Percentiles rank a stretch among this genome's conserved stretches.
These are phyloP conservation scores for Nepenthes mirabilis DNA, from an alignment of 148 eudicot genomes.

Conservation along the genomic window DNA sequence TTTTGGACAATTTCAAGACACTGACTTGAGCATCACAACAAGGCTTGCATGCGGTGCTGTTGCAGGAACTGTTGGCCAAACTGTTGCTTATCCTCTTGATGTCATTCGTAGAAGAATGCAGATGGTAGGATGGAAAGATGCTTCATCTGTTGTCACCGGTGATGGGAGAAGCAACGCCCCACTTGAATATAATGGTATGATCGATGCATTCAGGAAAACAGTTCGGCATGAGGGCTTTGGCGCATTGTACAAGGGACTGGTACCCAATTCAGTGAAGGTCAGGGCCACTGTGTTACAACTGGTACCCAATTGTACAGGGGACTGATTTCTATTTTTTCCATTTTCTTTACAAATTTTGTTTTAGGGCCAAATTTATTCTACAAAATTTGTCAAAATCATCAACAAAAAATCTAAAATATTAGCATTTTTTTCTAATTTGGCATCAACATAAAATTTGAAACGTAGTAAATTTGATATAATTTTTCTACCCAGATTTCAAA, in stretches of 20 bases:
- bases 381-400: too few relatives aligned
- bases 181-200: slow-evolving; percentile 76
- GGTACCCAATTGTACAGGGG: background rate
- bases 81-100: slow-evolving; percentile 94
- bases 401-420: too few relatives aligned
- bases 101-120: slow-evolving; percentile 93
- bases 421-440: too few relatives aligned
- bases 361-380: background rate
- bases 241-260: slow-evolving; percentile 90
- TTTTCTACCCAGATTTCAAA: too few relatives aligned
- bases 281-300: slow-evolving; percentile 6
- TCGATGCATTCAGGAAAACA: slow-evolving; percentile 81
- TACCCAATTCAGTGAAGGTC: slow-evolving; percentile 93
- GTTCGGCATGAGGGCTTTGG: slow-evolving; percentile 70
- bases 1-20: slow-evolving; percentile 53
- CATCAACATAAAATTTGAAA: too few relatives aligned
- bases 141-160: slow-evolving; percentile 64
- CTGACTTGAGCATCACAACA: slow-evolving; percentile 65
- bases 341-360: background rate
- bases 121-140: slow-evolving; percentile 91
- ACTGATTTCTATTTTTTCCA: background rate
- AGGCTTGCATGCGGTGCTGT: slow-evolving; percentile 90
- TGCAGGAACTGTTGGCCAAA: slow-evolving; percentile 92
- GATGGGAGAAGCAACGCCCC: slow-evolving; percentile 57
- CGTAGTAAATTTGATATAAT: too few relatives aligned